phyloP scores from a whole-genome alignment of 345 rosid species.

The Aegle marmelos region DNA sequence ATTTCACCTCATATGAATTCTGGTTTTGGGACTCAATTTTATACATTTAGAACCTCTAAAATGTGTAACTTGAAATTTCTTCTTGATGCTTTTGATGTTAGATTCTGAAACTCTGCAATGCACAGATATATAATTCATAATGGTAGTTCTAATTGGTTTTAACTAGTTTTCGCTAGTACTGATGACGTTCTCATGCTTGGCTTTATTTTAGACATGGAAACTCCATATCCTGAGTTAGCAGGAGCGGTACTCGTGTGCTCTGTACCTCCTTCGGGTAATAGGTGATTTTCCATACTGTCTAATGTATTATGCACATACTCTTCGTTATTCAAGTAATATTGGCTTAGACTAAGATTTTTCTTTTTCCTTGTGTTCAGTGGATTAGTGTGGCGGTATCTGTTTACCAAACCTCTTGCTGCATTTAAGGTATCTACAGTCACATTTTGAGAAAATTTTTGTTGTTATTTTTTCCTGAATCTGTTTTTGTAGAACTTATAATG shows the following conservation, averaged over 20 bases:
- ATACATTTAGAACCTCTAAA: not conserved
- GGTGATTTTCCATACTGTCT: slow-evolving; percentile 43
- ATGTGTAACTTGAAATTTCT: not conserved
- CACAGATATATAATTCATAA: not conserved
- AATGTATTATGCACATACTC: not conserved
- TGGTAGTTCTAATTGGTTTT: not conserved
- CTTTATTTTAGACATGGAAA: slow-evolving; percentile 31
- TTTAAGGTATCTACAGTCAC: slow-evolving; percentile 54
- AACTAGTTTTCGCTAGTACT: not conserved
- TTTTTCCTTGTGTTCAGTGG: slow-evolving; percentile 48
- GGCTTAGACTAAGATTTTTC: not conserved
- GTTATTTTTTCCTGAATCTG: not conserved
- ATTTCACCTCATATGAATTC: not conserved
- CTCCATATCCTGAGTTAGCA: slow-evolving; percentile 52
- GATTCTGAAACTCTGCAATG: not conserved
- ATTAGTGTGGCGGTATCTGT: slow-evolving; percentile 80
- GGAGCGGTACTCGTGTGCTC: slow-evolving; percentile 81
- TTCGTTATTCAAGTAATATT: not conserved
- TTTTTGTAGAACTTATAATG: not conserved
- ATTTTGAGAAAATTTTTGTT: not conserved
- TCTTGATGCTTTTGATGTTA: not conserved
- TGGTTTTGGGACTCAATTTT: not conserved
- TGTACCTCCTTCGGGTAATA: slow-evolving; percentile 92
- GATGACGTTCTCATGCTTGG: slow-evolving; percentile 10
- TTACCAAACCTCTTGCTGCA: slow-evolving; percentile 81